Evolutionary conservation across 768 basidiomycete genomes (phyloP), one percentile per base, ranked within the genome.

Genomic region (Gloeopeniophorella convolvens): DNA sequence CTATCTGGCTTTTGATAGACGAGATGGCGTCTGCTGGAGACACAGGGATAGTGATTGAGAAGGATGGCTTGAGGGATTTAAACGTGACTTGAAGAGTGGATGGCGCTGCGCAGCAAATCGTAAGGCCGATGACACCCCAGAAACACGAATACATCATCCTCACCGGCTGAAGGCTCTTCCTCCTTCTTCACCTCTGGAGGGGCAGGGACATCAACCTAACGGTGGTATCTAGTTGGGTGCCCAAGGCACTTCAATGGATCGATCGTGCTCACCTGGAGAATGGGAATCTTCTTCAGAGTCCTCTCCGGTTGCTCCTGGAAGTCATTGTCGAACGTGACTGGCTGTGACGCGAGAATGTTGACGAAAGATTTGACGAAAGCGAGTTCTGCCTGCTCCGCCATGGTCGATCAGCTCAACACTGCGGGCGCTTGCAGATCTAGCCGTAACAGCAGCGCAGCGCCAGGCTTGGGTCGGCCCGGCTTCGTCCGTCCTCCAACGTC

Each of bases 31-130:
- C 90, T n/a, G 90, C 85, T 30, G 80, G 78, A 41, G 83, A 79
- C 11, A 89, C 77, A 40, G 79, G 65, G 56, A 98, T 73, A 24
- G 80, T 73, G 70, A 87, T 86, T 0, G 83, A 70, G 40, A 82
- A 76, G 20, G 89, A 71, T 1, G 96, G 96, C 63, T 98, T 98
- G 62, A 82, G 72, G 41, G 90, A 96, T 69, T 96, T 97, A 76
- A 99, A 81, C 44, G 80, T 85, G 58, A 99, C 68, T 18, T 72
- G 72, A 58, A 97, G 68, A 26, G 78, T 66, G 43, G 74, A 69
- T 58, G 40, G 20, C 16, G 32, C 44, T 53, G 33, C 45, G 18
- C 46, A n/a, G 42, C 27, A 32, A 45, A 45, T 39, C 11, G 37
- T 26, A 36, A 40, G 15, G 27, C 31, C 26, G 23, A 16, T 30